Evolutionary conservation across 1,139 yeast species (phyloP), one percentile per base, ranked within the genome.

Genomic region (Sugiyamaella paludigena): DNA sequence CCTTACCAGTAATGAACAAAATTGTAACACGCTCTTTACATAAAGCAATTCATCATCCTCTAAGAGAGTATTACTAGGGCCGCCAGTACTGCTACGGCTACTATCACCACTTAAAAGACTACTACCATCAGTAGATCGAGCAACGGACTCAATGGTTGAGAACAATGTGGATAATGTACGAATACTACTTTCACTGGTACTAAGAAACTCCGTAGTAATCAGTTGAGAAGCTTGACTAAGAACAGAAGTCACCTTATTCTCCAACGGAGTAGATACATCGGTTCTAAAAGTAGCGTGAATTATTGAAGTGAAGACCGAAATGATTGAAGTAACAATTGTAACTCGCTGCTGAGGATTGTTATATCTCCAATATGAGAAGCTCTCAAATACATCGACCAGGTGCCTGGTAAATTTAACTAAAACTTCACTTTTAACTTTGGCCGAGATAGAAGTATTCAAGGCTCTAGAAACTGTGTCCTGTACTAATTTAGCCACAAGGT

Each of bases 361-460:
- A 63, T 81, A 88, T 52, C 80, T 77, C 83, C 96, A 87, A 59
- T 77, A 80, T 6, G 77, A 70, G 60, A 83, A 86, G 55, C 87
- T 82, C 60, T 88, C 96, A 66, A 83, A 87, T 0, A 87, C 78
- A 47, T 77, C 77, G 15, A 87, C 67, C 47, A 83, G 70, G 63
- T 84, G 87, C 7, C 71, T 65, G 1, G 78, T 70, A 45, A 87
- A 69, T 52, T 78, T 78, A n/a, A 74, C 69, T 36, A 88, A 62
- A 3, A 87, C 80, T 15, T 73, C 77, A 3, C 77, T 67, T 58
- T 81, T 83, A 61, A 80, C 67, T 60, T 76, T 63, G 40, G 69
- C 38, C 58, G 81, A 64, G 53, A 71, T 66, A 4, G 54, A 48
- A 3, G 58, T 52, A 28, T 58, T 58, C 24, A 65, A 55, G 1